Base-by-base conservation (phyloP, 768 basidiomycete genomes). In the Hirschioporus abietinus region DNA sequence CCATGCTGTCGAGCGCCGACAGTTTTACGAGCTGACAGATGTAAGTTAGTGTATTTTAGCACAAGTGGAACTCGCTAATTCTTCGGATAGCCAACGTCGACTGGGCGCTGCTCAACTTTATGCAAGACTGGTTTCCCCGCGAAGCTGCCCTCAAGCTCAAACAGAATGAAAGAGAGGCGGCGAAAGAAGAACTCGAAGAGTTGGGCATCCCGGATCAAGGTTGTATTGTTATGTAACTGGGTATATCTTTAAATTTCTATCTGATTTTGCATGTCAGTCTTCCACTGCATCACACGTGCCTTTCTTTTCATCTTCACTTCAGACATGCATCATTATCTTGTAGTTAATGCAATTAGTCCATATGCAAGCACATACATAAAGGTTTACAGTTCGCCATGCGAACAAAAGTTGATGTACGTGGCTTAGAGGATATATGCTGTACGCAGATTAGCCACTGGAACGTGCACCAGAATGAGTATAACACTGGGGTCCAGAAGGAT, bases 101-200 rank as follows among this genome's bases (percentile, higher is more conserved):
- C 71, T 87, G 86, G 83, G 91, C 87, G 1, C 74, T 93, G 60
- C 79, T 90, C 60, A 91, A 93, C 70, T 95, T 94, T 71, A 93
- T 97, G 89, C 83, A 89, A 66, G 88, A 91, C 71, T 97, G 94
- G 93, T 98, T 98, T 76, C 94, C 96, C 0, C 73, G 85, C 17
- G 96, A 97, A 74, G 82, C 93, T 18, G 85, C 81, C 66, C 82
- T 82, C 71, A 97, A 97, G 74, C 78, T 86, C 60, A 85, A 82
- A 70, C 82, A 85, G 69, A 95, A 95, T 74, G 88, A 92, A 74
- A 79, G 77, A 62, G 95, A 97, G 74, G 86, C 88, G 0, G 81
- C 84, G 0, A 76, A 82, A 60, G 94, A 96, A 76, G 83, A 92
- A 71, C 73, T 90, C 23, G 77, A 81, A 67, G 89, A 88, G 71